phyloP scores from a whole-genome alignment of 768 basidiomycete species.

The Leccinum subtestaceum region DNA sequence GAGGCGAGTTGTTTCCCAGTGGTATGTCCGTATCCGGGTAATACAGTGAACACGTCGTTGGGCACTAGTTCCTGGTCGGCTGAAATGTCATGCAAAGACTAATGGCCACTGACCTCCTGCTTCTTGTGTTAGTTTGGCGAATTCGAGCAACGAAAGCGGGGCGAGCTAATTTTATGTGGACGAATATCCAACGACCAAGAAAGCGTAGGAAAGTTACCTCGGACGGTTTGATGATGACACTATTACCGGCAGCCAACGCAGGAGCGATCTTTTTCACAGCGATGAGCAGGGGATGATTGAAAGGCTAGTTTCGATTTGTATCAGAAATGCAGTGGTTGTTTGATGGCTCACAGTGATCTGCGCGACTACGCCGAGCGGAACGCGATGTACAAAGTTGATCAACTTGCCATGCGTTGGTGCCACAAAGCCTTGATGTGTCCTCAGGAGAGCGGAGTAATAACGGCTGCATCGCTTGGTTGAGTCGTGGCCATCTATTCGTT shows the following conservation, averaged over 20 bases:
- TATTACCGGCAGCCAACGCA: constrained; percentile 81
- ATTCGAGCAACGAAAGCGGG: constrained; percentile 76
- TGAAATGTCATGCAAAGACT: background rate
- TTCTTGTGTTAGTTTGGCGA: constrained; percentile 58
- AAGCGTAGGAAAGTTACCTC: constrained; percentile 43
- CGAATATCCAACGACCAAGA: background rate
- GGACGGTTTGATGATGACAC: constrained; percentile 79
- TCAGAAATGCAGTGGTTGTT: background rate
- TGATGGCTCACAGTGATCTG: constrained; percentile 67
- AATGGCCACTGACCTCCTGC: constrained; percentile 56
- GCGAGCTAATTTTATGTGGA: constrained; percentile 48
- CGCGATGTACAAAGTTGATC: constrained; percentile 73
- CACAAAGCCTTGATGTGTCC: constrained; percentile 66
- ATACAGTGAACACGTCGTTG: constrained; percentile 63
- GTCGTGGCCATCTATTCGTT: background rate
- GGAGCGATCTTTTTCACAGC: constrained; percentile 87
- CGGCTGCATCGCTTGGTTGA: constrained; percentile 42
- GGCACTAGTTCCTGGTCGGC: constrained; percentile 53
- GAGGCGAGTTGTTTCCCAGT: constrained; percentile 66
- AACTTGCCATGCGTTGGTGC: constrained; percentile 79
- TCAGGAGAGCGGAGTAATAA: constrained; percentile 71
- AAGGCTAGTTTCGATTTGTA: constrained; percentile 49
- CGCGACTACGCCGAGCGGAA: constrained; percentile 85
- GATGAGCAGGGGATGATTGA: constrained; percentile 88
- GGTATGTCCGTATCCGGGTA: constrained; percentile 67